phyloP scores from a whole-genome alignment of 257 asterid genomes.

The Gentiana straminea region DNA sequence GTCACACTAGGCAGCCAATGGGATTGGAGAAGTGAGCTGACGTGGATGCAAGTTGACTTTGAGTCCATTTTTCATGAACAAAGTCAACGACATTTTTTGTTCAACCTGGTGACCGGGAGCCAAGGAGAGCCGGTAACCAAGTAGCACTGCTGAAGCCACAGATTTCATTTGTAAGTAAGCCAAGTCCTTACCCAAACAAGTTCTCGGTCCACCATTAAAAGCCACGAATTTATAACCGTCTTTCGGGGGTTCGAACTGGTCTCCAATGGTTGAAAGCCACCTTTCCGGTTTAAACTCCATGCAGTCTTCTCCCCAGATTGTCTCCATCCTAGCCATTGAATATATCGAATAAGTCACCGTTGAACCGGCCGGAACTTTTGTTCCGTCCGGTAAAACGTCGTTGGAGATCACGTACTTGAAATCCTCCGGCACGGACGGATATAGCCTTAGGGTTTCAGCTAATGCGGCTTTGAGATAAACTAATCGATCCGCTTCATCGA shows the following conservation, averaged over 20 bases:
- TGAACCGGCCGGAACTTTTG: constrained; percentile 58
- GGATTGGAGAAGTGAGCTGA: constrained; percentile 19
- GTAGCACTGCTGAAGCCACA: constrained; percentile 71
- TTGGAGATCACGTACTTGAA: constrained; percentile 59
- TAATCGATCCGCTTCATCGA: constrained; percentile 67
- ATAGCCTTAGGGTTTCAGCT: constrained; percentile 68
- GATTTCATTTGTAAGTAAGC: constrained; percentile 89
- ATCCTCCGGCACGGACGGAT: constrained; percentile 81
- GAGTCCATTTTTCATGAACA: constrained; percentile 67
- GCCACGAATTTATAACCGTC: constrained; percentile 63
- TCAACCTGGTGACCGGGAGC: constrained; percentile 75
- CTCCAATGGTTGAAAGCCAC: constrained; percentile 49
- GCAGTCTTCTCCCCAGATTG: constrained; percentile 77
- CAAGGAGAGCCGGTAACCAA: constrained; percentile 47
- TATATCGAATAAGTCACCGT: constrained; percentile 77
- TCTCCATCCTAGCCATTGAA: constrained; percentile 65
- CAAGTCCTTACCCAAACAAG: constrained; percentile 78
- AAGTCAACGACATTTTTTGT: constrained; percentile 80
- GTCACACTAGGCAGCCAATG: constrained; percentile 26
- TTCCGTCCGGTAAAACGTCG: constrained; percentile 73
- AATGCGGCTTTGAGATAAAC: constrained; percentile 62
- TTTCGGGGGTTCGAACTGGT: constrained; percentile 56
- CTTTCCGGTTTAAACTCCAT: constrained; percentile 84
- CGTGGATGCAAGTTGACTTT: constrained; percentile 47
- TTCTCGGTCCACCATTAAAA: constrained; percentile 76